Percentiles rank a stretch among this genome's conserved stretches.
Conservation (phyloP, 345 rosid genomes). For the Combretum micranthum region DNA sequence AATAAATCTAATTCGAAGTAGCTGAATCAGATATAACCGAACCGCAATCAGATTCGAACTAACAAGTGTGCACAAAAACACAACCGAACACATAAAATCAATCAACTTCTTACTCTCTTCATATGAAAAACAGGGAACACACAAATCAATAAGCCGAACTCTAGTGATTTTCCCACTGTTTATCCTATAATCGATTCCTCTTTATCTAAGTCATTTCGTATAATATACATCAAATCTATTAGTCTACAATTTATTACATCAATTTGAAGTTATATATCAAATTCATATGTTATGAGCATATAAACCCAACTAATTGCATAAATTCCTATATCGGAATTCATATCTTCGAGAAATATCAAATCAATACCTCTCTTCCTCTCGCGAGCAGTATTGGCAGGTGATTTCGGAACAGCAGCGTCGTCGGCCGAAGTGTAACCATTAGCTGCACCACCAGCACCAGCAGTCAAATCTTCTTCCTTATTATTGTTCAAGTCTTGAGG, state of each 20-base stretch:
- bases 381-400: constrained; percentile 27
- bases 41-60: not conserved
- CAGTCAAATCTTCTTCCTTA: constrained; percentile 16
- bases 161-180: too few species aligned
- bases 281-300: too few species aligned
- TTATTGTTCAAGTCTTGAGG: constrained; percentile 21
- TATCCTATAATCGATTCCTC: too few species aligned
- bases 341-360: constrained; percentile 3
- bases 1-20: not conserved
- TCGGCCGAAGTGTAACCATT: constrained; percentile 78
- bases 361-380: constrained; percentile 82
- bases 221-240: too few species aligned
- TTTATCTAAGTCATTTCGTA: too few species aligned
- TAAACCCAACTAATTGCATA: too few species aligned
- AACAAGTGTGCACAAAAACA: not conserved
- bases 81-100: not conserved
- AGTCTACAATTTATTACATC: too few species aligned
- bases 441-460: constrained; percentile 5
- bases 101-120: too few species aligned
- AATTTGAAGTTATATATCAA: too few species aligned
- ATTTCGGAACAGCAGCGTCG: constrained; percentile 51
- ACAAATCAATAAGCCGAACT: too few species aligned
- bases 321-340: not conserved
- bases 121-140: too few species aligned
- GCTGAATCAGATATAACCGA: not conserved